These are phyloP conservation scores for Thielaviopsis cerberus DNA, from an alignment of 2,329 filamentous ascomycete species.

Conservation along the genomic window DNA sequence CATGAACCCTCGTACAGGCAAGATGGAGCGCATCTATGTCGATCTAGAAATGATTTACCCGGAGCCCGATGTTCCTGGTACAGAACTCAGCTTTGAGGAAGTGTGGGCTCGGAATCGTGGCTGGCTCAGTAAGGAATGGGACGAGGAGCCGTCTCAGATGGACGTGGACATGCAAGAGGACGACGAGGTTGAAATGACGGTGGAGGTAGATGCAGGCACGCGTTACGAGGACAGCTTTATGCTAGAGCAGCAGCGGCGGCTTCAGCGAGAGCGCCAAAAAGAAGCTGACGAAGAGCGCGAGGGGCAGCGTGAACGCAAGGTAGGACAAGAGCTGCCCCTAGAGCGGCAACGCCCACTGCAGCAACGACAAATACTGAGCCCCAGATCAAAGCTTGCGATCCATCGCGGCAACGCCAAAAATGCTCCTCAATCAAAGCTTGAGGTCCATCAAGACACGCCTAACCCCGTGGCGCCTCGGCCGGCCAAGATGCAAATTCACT, in stretches of 20 bases:
- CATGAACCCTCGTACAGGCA: conserved; percentile 64
- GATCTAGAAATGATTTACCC: conserved; percentile 75
- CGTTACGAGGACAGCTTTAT: conserved; percentile 10
- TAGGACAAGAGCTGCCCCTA: background rate
- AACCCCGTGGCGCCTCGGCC: background rate
- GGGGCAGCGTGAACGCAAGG: background rate
- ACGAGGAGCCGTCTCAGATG: conserved; percentile 19
- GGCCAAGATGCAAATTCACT: conserved; percentile 7
- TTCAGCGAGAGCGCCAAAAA: background rate
- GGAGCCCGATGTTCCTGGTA: conserved; percentile 46
- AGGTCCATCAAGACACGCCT: background rate
- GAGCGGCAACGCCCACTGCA: background rate
- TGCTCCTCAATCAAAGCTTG: background rate
- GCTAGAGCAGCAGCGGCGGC: background rate
- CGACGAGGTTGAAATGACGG: conserved; percentile 2
- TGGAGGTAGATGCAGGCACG: conserved; percentile 1
- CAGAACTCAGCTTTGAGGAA: conserved; percentile 83
- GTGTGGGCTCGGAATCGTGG: conserved; percentile 62
- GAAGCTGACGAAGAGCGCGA: background rate
- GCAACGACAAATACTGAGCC: background rate
- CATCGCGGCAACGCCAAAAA: background rate
- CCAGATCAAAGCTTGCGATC: conserved; percentile 4
- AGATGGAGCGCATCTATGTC: conserved; percentile 72
- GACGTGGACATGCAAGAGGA: conserved; percentile 14
- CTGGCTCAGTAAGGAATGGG: conserved; percentile 42